Evolutionary conservation across 306 rosid species (phyloP).

Genomic region (Acmispon strigosus): DNA sequence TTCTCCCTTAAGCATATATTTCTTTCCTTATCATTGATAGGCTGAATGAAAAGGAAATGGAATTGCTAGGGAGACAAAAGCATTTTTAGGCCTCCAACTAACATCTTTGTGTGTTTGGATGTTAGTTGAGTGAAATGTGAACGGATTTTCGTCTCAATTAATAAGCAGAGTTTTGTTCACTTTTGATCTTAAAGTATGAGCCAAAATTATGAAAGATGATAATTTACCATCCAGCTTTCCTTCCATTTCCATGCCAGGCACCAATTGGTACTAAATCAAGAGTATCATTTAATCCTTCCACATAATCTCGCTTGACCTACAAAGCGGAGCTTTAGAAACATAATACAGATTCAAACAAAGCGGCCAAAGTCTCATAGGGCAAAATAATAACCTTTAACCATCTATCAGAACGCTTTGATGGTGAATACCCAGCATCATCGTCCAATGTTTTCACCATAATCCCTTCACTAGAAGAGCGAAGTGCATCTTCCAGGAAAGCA

Average conservation of each 20-base stretch:
- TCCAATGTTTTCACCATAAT: slow-evolving; percentile 83
- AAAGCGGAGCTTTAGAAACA: slow-evolving; percentile 13
- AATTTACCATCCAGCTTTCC: slow-evolving; percentile 90
- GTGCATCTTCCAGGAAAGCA: slow-evolving; percentile 63
- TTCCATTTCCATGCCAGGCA: slow-evolving; percentile 98
- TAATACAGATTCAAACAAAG: not conserved
- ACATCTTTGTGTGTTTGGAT: not conserved
- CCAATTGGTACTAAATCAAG: slow-evolving; percentile 94
- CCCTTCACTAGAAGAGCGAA: slow-evolving; percentile 82
- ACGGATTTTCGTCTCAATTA: too few species aligned
- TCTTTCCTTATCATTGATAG: not conserved
- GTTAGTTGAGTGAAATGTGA: too few species aligned
- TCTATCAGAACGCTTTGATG: slow-evolving; percentile 78
- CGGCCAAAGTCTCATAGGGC: not conserved
- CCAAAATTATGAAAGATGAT: not conserved
- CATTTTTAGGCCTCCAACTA: not conserved
- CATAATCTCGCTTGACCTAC: slow-evolving; percentile 91
- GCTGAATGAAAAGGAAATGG: not conserved
- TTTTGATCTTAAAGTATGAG: too few species aligned
- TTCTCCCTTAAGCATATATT: not conserved
- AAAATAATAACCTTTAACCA: slow-evolving; percentile 75
- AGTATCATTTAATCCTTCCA: slow-evolving; percentile 74
- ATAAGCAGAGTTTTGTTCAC: too few species aligned
- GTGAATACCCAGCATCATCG: slow-evolving; percentile 80
- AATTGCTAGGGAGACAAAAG: not conserved